Percentiles rank a stretch among this genome's conserved stretches.
Conservation (phyloP, 179 eudicot species). For the Actinidia chinensis region DNA sequence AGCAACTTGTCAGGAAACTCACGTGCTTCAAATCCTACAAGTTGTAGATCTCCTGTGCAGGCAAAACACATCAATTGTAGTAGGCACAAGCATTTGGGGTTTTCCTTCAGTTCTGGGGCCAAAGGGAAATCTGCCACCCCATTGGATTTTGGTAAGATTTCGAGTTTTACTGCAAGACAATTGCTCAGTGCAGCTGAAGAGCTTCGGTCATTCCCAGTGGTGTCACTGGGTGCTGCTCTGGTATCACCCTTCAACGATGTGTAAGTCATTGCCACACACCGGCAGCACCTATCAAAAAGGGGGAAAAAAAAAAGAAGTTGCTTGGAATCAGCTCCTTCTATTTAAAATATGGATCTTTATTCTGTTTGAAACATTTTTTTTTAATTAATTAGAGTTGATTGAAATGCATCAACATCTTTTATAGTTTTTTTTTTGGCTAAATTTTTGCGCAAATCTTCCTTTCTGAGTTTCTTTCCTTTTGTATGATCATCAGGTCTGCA, state of each 20-base stretch:
- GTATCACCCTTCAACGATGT: constrained; percentile 52
- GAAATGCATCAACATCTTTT: background rate
- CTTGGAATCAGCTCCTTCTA: background rate
- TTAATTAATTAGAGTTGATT: background rate
- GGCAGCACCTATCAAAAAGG: background rate
- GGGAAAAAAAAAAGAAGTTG: background rate
- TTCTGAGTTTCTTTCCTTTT: constrained; percentile 13
- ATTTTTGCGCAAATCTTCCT: background rate
- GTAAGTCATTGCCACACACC: constrained; percentile 39
- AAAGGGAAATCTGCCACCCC: constrained; percentile 31
- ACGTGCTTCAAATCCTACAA: constrained; percentile 23
- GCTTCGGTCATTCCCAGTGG: constrained; percentile 44
- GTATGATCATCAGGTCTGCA: constrained; percentile 41
- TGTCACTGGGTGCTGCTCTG: constrained; percentile 64
- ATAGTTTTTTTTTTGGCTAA: background rate
- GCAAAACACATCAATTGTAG: constrained; percentile 27
- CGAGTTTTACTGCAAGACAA: constrained; percentile 41
- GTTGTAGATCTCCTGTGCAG: constrained; percentile 27
- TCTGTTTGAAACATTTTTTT: background rate
- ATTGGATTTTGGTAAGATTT: constrained; percentile 38
- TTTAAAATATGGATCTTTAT: background rate
- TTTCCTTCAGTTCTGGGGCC: constrained; percentile 27
- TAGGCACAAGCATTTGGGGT: constrained; percentile 28
- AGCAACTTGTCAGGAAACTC: constrained; percentile 26
- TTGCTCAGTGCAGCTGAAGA: constrained; percentile 38